Conservation (phyloP, 257 asterid species). For the Apocynum venetum region DNA sequence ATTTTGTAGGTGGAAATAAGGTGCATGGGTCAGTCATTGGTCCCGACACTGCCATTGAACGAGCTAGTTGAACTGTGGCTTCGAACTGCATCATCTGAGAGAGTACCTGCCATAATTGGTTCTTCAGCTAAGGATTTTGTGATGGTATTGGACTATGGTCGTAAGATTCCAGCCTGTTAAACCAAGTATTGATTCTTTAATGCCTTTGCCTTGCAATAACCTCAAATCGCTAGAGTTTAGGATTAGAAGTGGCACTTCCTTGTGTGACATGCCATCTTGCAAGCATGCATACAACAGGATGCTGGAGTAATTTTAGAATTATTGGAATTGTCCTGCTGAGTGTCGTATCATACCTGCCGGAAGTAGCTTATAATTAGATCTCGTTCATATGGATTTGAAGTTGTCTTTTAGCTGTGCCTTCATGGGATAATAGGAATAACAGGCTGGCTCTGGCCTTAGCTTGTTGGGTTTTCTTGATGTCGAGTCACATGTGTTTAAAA, state of each 20-base stretch:
- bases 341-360: neutral
- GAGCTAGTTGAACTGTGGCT: conserved; percentile 79
- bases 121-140: conserved; percentile 89
- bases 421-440: neutral
- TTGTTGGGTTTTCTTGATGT: conserved; percentile 8
- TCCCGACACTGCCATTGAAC: conserved; percentile 60
- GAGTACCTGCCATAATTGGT: conserved; percentile 60
- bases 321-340: neutral
- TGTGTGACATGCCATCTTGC: neutral
- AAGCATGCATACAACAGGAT: conserved; percentile 3
- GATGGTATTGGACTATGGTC: conserved; percentile 76
- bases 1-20: conserved; percentile 69
- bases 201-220: conserved; percentile 13
- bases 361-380: conserved; percentile 3
- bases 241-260: conserved; percentile 7
- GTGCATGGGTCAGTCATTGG: conserved; percentile 73
- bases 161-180: conserved; percentile 40
- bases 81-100: conserved; percentile 41
- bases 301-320: neutral
- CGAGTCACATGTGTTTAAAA: neutral
- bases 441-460: conserved; percentile 4
- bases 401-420: neutral
- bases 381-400: neutral
- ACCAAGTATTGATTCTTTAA: conserved; percentile 6
- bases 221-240: neutral